Percentiles rank a stretch among this genome's conserved stretches.
phyloP scores from a whole-genome alignment of 495 filamentous ascomycete species.

The Penicillium taxi region DNA sequence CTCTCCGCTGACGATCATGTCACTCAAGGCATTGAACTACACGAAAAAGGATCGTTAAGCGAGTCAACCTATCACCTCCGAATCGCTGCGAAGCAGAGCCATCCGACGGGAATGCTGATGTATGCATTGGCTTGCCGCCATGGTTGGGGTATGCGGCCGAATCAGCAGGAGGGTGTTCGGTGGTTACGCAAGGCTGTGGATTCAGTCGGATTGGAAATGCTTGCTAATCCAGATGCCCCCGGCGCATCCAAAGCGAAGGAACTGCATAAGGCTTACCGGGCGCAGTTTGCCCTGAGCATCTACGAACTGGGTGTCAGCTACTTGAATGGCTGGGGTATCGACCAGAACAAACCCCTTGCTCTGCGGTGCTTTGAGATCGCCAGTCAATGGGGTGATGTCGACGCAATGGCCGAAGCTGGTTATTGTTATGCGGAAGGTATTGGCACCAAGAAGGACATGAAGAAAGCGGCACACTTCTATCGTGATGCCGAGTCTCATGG shows the following conservation, averaged over 20 bases:
- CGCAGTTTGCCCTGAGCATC: slow-evolving; percentile 88
- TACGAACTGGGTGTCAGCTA: slow-evolving; percentile 96
- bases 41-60: slow-evolving; percentile 74
- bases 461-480: slow-evolving; percentile 88
- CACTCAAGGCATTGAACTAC: slow-evolving; percentile 74
- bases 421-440: slow-evolving; percentile 83
- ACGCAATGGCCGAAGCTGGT: slow-evolving; percentile 81
- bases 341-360: slow-evolving; percentile 82
- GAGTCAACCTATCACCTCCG: slow-evolving; percentile 95
- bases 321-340: slow-evolving; percentile 95
- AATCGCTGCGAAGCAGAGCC: slow-evolving; percentile 73
- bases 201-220: slow-evolving; percentile 70
- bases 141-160: slow-evolving; percentile 94
- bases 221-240: slow-evolving; percentile 60
- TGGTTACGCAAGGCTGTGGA: slow-evolving; percentile 90
- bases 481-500: slow-evolving; percentile 84
- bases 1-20: slow-evolving; percentile 81
- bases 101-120: slow-evolving; percentile 89
- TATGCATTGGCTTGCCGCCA: slow-evolving; percentile 96
- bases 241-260: slow-evolving; percentile 59
- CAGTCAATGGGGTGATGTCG: slow-evolving; percentile 91
- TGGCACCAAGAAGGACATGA: slow-evolving; percentile 89
- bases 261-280: slow-evolving; percentile 65
- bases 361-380: slow-evolving; percentile 94
- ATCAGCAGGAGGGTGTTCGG: slow-evolving; percentile 76